Evolutionary conservation across 108 stramenopile genomes (phyloP), one percentile per base, ranked within the genome.

Genomic region (Skeletonema potamos): DNA sequence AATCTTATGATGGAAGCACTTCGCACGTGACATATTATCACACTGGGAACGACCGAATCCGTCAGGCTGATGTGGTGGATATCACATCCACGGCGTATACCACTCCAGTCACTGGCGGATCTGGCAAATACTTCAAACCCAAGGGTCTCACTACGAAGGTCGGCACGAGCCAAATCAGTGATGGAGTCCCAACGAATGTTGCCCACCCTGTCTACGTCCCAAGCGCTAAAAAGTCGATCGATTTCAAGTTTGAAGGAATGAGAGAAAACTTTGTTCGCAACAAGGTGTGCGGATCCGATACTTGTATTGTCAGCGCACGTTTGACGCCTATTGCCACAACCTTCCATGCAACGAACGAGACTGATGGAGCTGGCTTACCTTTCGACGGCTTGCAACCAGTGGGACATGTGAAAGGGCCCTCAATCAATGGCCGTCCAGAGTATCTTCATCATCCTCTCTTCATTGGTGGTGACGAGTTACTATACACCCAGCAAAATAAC

Each of bases 381-480:
- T 84, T 54, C 46, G 36, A 77, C 64, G 83, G 83, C n/a, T 54
- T 84, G 54, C 75, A 84, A 61, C 79, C 83, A 32, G 41, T 81
- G n/a, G 83, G 80, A 17, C 76, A 81, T 44, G 17, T 71, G 29
- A 75, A 28, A 8, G 83, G 79, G 43, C 79, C 75, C 43, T 76
- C 83, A 33, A 54, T 30, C 48, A 76, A 73, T 18, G 82, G 82
- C 46, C 82, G 78, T 65, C 82, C 82, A 37, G 77, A 75, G 73
- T 82, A 74, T 46, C 27, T 84, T 36, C 83, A 84, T 66, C 74
- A 84, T 2, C 83, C 83, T 43, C 71, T 81, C 44, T 84, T 51
- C 48, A 66, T 81, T 18, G 46, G 72, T 58, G 83, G 83, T 5
- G 83, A 84, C 34, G 76, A 62, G 54, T 30, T 41, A 39, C 62